Percentiles rank a stretch among this genome's conserved stretches.
Conservation (phyloP, 2,329 filamentous ascomycete species). For the Rutstroemia sp. region DNA sequence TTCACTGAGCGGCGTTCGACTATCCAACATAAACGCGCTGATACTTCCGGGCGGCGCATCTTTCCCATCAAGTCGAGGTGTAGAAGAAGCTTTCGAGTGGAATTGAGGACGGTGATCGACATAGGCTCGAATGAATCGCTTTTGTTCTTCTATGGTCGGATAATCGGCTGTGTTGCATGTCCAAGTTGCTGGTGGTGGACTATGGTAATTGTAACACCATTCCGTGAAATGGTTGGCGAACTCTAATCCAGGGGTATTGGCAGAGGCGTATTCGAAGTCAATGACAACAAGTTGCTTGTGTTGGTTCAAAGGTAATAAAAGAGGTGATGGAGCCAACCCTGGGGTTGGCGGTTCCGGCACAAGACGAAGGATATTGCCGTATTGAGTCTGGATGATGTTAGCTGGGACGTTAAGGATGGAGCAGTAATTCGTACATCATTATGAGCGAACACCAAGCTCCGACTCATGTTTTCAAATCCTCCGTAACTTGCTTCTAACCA, state of each 20-base stretch:
- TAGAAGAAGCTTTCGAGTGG: constrained; percentile 39
- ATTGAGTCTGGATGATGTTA: constrained; percentile 66
- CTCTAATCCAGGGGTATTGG: constrained; percentile 78
- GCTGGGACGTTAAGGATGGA: constrained; percentile 5
- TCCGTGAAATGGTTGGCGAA: constrained; percentile 98
- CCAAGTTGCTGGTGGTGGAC: constrained; percentile 51
- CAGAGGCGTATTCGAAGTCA: constrained; percentile 94
- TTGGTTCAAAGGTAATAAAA: constrained; percentile 81
- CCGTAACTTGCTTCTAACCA: constrained; percentile 70
- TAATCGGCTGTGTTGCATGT: constrained; percentile 64
- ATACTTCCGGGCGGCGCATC: constrained; percentile 21
- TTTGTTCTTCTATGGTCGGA: constrained; percentile 73
- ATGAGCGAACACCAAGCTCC: constrained; percentile 86
- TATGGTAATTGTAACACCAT: constrained; percentile 98
- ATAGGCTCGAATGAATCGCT: constrained; percentile 79
- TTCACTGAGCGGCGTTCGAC: constrained; percentile 39
- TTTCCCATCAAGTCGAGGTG: constrained; percentile 28
- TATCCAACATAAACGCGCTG: constrained; percentile 69
- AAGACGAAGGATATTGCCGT: constrained; percentile 86
- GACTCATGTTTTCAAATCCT: constrained; percentile 56
- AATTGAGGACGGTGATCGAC: constrained; percentile 71
- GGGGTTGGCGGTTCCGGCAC: constrained; percentile 47
- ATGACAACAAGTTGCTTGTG: constrained; percentile 97
- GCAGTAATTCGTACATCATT: constrained; percentile 65
- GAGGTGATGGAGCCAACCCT: constrained; percentile 52